Percentiles rank a stretch among this genome's conserved stretches.
phyloP scores from a whole-genome alignment of 2,329 filamentous ascomycete genomes.

The Botryosphaeria dothidea region DNA sequence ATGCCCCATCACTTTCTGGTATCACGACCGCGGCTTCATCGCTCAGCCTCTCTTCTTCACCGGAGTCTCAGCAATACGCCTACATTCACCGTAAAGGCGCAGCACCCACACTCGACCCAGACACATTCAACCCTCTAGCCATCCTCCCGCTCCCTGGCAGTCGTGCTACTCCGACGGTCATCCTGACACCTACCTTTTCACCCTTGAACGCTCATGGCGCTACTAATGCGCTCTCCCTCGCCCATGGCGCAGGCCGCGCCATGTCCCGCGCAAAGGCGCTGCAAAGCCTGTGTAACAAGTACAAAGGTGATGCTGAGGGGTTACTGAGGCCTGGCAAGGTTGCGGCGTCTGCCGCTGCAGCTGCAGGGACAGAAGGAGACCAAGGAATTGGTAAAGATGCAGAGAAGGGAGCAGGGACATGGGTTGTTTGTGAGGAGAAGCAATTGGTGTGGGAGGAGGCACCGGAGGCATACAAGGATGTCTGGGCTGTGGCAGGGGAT shows the following conservation, averaged over 20 bases:
- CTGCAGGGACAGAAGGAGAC: not conserved
- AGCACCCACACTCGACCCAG: slow-evolving; percentile 32
- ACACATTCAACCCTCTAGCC: slow-evolving; percentile 26
- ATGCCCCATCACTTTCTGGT: not conserved
- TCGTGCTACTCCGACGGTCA: slow-evolving; percentile 40
- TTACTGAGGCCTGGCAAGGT: slow-evolving; percentile 27
- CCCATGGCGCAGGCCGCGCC: slow-evolving; percentile 40
- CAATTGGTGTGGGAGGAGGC: slow-evolving; percentile 42
- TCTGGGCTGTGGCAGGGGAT: slow-evolving; percentile 38
- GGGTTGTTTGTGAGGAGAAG: slow-evolving; percentile 42
- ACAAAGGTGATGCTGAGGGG: slow-evolving; percentile 30
- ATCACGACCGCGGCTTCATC: not conserved
- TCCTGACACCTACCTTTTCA: slow-evolving; percentile 36
- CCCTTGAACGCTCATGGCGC: slow-evolving; percentile 29
- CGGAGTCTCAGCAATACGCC: slow-evolving; percentile 18
- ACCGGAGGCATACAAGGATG: slow-evolving; percentile 41
- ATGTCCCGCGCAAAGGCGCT: slow-evolving; percentile 41
- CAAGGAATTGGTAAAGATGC: slow-evolving; percentile 5
- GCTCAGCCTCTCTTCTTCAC: not conserved
- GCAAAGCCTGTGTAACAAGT: slow-evolving; percentile 33
- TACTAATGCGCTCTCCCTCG: slow-evolving; percentile 37
- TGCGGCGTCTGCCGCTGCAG: not conserved
- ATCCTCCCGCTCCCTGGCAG: slow-evolving; percentile 40
- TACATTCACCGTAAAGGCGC: slow-evolving; percentile 44
- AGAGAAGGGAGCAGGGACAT: slow-evolving; percentile 30